Conservation (phyloP, 2,329 filamentous ascomycete species). For the Aspergillus udagawae region DNA sequence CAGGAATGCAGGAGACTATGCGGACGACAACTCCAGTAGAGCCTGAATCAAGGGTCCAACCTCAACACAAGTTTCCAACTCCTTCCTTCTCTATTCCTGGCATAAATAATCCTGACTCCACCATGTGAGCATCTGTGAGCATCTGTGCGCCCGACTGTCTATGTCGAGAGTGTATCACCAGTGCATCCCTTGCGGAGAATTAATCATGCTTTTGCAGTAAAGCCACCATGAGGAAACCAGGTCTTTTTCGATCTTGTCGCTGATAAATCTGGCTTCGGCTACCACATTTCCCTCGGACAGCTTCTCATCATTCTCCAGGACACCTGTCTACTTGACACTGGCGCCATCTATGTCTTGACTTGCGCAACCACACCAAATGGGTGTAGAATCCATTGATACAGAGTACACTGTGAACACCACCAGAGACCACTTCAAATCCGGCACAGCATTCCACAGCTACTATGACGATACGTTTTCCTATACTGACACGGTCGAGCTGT, state of each 20-base stretch:
- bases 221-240: background rate
- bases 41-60: background rate
- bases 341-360: background rate
- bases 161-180: background rate
- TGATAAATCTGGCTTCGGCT: background rate
- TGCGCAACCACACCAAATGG: slow-evolving; percentile 9
- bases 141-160: background rate
- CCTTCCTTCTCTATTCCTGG: background rate
- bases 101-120: background rate
- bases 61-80: background rate
- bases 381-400: slow-evolving; percentile 12
- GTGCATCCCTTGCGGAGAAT: background rate
- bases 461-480: background rate
- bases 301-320: background rate
- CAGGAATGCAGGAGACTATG: background rate
- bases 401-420: slow-evolving; percentile 12
- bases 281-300: background rate
- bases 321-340: background rate
- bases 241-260: background rate
- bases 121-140: background rate
- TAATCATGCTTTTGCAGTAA: background rate
- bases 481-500: slow-evolving; percentile 13
- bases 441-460: slow-evolving; percentile 6
- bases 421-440: slow-evolving; percentile 6
- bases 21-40: background rate